Evolutionary conservation across 768 basidiomycete genomes (phyloP).

Genomic region (Lentinula detonsa): DNA sequence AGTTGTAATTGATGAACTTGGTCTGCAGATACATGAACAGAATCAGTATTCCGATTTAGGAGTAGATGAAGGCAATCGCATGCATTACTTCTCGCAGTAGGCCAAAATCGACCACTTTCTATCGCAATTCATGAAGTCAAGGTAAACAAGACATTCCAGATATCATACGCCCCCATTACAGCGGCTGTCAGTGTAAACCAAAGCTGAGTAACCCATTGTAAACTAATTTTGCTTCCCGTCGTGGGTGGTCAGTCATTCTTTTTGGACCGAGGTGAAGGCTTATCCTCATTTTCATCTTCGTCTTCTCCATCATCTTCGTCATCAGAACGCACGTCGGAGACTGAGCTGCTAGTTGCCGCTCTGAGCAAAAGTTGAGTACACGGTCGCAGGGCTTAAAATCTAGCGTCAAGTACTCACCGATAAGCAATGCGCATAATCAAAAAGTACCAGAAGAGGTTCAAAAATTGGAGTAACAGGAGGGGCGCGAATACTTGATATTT

Average conservation of each 20-base stretch:
- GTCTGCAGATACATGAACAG: too few species aligned
- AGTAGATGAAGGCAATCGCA: too few species aligned
- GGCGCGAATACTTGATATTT: slow-evolving; percentile 60
- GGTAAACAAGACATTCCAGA: too few species aligned
- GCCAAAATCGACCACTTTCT: too few species aligned
- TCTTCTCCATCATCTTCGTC: slow-evolving; percentile 49
- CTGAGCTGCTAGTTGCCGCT: slow-evolving; percentile 3
- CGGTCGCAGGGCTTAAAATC: not conserved
- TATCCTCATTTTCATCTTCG: slow-evolving; percentile 20
- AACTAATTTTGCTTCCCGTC: too few species aligned
- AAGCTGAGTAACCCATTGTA: too few species aligned
- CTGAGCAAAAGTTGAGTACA: not conserved
- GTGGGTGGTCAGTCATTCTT: not conserved
- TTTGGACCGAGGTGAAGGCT: not conserved
- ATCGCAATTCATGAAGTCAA: too few species aligned
- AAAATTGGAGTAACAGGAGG: slow-evolving; percentile 50
- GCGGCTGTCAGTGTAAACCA: too few species aligned
- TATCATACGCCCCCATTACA: too few species aligned
- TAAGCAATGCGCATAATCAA: slow-evolving; percentile 55
- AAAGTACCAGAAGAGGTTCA: slow-evolving; percentile 79
- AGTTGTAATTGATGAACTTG: not conserved
- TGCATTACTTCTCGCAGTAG: too few species aligned
- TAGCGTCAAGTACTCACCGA: not conserved
- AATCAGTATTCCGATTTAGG: too few species aligned
- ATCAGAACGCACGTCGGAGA: slow-evolving; percentile 63